Conservation (phyloP, 331 rosid genomes). For the Quercus phellos region DNA sequence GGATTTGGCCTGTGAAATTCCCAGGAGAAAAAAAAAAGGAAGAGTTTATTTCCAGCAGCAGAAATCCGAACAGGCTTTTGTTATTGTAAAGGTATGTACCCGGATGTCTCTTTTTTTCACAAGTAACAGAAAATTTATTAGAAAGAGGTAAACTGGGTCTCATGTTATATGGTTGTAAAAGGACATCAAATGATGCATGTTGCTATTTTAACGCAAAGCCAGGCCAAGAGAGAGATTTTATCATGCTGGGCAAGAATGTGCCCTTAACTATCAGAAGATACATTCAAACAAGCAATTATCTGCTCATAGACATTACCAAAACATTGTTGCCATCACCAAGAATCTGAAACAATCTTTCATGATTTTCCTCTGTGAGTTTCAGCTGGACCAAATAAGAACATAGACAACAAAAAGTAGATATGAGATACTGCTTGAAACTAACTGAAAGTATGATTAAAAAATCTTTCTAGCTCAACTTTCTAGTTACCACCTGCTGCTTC, state of each 20-base stretch:
- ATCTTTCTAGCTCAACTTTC: neutral
- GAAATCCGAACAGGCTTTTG: no score
- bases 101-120: no score
- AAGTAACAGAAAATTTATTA: no score
- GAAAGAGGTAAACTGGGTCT: neutral
- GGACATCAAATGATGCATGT: neutral
- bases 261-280: neutral
- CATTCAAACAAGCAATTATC: neutral
- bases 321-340: slow-evolving; percentile 35
- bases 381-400: slow-evolving; percentile 38
- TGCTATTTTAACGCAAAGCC: neutral
- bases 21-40: no score
- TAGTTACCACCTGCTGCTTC: slow-evolving; percentile 63
- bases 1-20: neutral
- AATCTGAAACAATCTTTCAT: slow-evolving; percentile 39
- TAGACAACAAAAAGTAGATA: slow-evolving; percentile 13
- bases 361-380: slow-evolving; percentile 49
- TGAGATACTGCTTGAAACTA: slow-evolving; percentile 11
- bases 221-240: neutral
- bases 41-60: no score
- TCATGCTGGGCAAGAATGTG: neutral
- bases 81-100: no score
- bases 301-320: slow-evolving; percentile 36
- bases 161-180: neutral
- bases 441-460: slow-evolving; percentile 4